These are phyloP conservation scores for Oidiodendron maius DNA, from an alignment of 495 filamentous ascomycete genomes.

Conservation along the genomic window DNA sequence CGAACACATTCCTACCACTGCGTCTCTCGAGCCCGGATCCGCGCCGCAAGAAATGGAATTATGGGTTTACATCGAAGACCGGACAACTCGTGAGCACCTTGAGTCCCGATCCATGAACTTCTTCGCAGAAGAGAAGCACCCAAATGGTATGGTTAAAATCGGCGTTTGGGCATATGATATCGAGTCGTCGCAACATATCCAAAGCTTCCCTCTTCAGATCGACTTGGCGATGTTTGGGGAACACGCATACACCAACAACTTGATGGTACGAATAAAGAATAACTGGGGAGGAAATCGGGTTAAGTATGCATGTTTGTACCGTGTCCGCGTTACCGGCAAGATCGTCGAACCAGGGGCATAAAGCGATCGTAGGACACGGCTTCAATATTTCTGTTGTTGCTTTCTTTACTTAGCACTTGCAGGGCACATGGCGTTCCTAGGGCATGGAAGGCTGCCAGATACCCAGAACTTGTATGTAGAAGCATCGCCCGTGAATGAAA, in stretches of 20 bases:
- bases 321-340: constrained; percentile 47
- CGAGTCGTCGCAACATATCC: constrained; percentile 33
- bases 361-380: no score
- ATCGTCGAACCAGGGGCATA: background rate
- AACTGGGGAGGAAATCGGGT: constrained; percentile 42
- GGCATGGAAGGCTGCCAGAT: no score
- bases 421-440: no score
- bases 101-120: constrained; percentile 22
- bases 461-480: no score
- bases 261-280: constrained; percentile 43
- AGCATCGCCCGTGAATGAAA: no score
- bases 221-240: constrained; percentile 29
- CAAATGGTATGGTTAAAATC: constrained; percentile 40
- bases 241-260: constrained; percentile 24
- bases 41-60: constrained; percentile 58
- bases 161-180: constrained; percentile 47
- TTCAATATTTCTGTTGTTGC: no score
- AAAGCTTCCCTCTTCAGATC: constrained; percentile 41
- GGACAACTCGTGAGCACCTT: constrained; percentile 5
- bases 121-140: constrained; percentile 22
- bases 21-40: constrained; percentile 45
- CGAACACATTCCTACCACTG: constrained; percentile 53
- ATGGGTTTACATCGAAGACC: constrained; percentile 38
- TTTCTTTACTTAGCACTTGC: no score
- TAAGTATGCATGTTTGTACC: constrained; percentile 57